Evolutionary conservation across 257 asterid species (phyloP), one percentile per base, ranked within the genome.

Genomic region (Parsonsia alboflavescens): DNA sequence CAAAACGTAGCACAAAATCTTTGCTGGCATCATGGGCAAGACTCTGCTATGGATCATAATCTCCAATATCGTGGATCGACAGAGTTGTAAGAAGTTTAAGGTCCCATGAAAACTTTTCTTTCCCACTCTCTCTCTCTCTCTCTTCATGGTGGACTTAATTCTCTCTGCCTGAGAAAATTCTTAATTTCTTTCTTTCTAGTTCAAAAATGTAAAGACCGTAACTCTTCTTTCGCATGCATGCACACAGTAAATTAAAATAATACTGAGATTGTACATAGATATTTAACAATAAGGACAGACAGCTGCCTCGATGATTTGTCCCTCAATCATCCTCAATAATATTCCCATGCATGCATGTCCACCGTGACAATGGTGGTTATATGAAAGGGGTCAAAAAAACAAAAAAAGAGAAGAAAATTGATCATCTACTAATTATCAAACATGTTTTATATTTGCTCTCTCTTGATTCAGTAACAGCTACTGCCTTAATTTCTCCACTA

Each of bases 281-380:
- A 36, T 36, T 36, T 62, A 30, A 16, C 11, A 13, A 11, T 33
- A 62, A 30, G 16, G 22, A 16, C 68, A 33, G 64, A 62, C 58
- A 52, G 56, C 56, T 50, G 58, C n/a, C 58, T n/a, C 58, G 24
- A 0, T 52, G 9, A 33, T 33, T 33, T 33, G 39, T 33, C 39
- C 39, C 39, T 33, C 39, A 33, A 33, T 33, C 68, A 3, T 36
- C 48, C 24, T 28, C 1, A 7, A 33, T 33, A 7, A 33, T 33
- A 33, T 33, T 7, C 24, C 12, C 21, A 33, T 33, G 39, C 44
- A 7, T 65, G 16, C 44, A 41, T 65, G 28, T 33, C 48, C 70
- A 21, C 50, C 48, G 28, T 65, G 70, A 21, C 50, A 65, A 65
- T 65, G 13, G 48, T 65, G 70, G 70, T 52, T n/a, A n/a, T n/a